A percentile compares a stretch with the other conserved stretches of the same genome.
phyloP scores from a whole-genome alignment of 2,329 filamentous ascomycete genomes.

The Septoria linicola region DNA sequence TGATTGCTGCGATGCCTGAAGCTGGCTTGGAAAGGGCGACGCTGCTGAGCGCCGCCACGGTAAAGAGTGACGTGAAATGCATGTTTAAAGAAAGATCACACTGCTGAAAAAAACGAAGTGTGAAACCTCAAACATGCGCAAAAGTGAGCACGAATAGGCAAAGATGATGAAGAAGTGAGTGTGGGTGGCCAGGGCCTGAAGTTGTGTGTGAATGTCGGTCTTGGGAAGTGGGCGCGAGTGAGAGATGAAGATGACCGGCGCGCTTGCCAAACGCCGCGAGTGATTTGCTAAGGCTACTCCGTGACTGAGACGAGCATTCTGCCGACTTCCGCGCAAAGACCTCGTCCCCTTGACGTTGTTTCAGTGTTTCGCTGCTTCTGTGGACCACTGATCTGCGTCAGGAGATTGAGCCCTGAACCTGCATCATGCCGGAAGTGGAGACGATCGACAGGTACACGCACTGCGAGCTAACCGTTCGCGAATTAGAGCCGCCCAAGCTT shows the following conservation, averaged over 20 bases:
- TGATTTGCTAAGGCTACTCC: no score
- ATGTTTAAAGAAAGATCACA: slow-evolving; percentile 8
- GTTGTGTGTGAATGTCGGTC: background rate
- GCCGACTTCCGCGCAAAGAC: no score
- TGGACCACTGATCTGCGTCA: no score
- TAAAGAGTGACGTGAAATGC: slow-evolving; percentile 17
- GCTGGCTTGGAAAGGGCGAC: slow-evolving; percentile 17
- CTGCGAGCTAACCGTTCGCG: no score
- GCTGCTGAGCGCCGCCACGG: slow-evolving; percentile 11
- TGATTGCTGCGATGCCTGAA: slow-evolving; percentile 14
- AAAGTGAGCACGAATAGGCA: background rate
- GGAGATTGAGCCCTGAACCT: no score
- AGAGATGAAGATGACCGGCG: background rate
- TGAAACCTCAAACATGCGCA: slow-evolving; percentile 12
- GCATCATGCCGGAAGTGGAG: no score
- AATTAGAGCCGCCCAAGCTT: no score
- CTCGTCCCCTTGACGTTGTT: no score
- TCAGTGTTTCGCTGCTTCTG: no score
- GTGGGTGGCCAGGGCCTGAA: slow-evolving; percentile 4
- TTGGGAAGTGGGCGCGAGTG: background rate
- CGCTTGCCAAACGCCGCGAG: no score
- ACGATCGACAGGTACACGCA: no score
- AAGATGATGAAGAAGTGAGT: background rate
- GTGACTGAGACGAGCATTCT: no score
- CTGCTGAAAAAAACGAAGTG: slow-evolving; percentile 4